These are phyloP conservation scores for Blastobotrys muscicola DNA, from an alignment of 805 yeast species.

Conservation along the genomic window DNA sequence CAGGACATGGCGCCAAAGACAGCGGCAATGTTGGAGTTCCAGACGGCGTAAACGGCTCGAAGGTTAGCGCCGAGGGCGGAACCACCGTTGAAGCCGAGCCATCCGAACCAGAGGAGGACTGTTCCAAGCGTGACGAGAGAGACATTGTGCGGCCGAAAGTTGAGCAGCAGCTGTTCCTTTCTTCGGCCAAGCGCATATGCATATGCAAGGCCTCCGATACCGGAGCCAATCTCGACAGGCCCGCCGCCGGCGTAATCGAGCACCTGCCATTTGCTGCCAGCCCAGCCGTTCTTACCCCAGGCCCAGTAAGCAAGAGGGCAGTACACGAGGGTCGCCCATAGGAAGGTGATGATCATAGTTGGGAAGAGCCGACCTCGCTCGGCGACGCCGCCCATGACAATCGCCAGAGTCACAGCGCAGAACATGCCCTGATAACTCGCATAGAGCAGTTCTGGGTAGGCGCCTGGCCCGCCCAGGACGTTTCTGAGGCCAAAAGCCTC, in stretches of 20 bases:
- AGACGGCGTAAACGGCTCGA: conserved; percentile 78
- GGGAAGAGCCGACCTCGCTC: conserved; percentile 90
- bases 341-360: conserved; percentile 66
- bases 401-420: conserved; percentile 82
- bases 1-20: conserved; percentile 86
- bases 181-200: conserved; percentile 51
- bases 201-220: conserved; percentile 76
- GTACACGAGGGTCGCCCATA: conserved; percentile 88
- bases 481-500: conserved; percentile 73
- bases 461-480: conserved; percentile 41
- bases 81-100: conserved; percentile 94
- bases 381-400: conserved; percentile 85
- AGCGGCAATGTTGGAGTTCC: conserved; percentile 87
- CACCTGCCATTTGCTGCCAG: conserved; percentile 66
- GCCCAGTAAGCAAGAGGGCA: conserved; percentile 95
- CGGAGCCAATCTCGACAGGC: conserved; percentile 88
- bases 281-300: conserved; percentile 90
- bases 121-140: conserved; percentile 88
- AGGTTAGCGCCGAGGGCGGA: conserved; percentile 75
- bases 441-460: conserved; percentile 75
- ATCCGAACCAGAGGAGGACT: conserved; percentile 79
- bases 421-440: conserved; percentile 88
- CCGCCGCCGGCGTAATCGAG: conserved; percentile 98
- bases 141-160: conserved; percentile 91
- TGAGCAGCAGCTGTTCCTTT: conserved; percentile 63